These are phyloP conservation scores for Coemansia sp. DNA, from an alignment of 192 early-diverging fungal species.

Conservation along the genomic window DNA sequence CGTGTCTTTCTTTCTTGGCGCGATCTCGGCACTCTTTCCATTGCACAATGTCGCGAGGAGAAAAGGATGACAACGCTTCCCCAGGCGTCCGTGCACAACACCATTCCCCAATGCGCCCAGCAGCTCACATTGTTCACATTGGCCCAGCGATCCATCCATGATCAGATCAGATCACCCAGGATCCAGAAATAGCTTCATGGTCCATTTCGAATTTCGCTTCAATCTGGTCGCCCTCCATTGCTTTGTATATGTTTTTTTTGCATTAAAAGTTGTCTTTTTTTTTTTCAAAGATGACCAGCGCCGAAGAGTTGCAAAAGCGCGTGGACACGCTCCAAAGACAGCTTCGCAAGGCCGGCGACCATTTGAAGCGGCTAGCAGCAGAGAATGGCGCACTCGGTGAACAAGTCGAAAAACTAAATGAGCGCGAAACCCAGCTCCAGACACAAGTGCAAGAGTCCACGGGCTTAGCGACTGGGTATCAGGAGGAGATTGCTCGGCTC, in stretches of 20 bases:
- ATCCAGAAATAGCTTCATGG: background rate
- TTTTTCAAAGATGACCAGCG: constrained; percentile 19
- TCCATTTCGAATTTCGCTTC: background rate
- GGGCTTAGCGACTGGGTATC: background rate
- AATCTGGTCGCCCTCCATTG: background rate
- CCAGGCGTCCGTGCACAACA: background rate
- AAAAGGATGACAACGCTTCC: background rate
- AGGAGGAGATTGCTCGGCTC: constrained; percentile 16
- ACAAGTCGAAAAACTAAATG: constrained; percentile 46
- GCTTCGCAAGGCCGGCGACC: constrained; percentile 53
- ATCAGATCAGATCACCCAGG: background rate
- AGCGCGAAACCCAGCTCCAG: constrained; percentile 21
- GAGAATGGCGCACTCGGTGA: constrained; percentile 55
- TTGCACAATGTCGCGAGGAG: background rate
- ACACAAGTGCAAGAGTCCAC: constrained; percentile 22
- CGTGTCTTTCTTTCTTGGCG: background rate
- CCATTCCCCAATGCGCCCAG: background rate
- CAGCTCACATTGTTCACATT: background rate
- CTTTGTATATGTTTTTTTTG: constrained; percentile 6
- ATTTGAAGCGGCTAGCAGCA: constrained; percentile 51
- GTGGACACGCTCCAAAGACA: constrained; percentile 48
- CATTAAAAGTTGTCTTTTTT: background rate
- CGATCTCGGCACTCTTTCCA: background rate
- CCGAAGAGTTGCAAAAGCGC: constrained; percentile 47
- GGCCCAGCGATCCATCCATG: background rate